Base-by-base conservation (phyloP, 208 protist species). In the Trypanosoma avium region DNA sequence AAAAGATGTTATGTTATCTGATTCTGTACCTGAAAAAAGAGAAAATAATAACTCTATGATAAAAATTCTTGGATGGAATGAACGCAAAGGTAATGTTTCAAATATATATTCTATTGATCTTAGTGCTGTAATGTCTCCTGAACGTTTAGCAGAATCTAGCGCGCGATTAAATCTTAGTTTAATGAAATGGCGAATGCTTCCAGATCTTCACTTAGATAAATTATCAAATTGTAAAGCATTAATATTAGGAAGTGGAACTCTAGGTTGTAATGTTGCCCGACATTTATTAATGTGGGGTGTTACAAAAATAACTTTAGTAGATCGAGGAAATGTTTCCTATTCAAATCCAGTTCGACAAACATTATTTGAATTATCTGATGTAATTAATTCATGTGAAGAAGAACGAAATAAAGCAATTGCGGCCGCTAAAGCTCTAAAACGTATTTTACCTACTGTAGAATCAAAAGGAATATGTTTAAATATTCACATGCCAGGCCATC, bases 161-260 rank as follows among this genome's bases (percentile, higher is more conserved):
- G 73, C 90, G 15, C 73, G 76, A 17, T 77, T 95, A 53, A 99
- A 99, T 81, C 61, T 99, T 4, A 78, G 89, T 32, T 73, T 99
- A 52, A 99, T 99, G 98, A 91, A 97, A 64, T 99, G 98, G 98
- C 84, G 98, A 22, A 81, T 98, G 71, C 49, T 98, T 46, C 98
- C 97, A 0, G 66, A 79, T 17, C 75, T 99, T 9, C 67, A 97
- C 22, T 82, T 99, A 24, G 84, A 95, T n/a, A 40, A 49, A 13
- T 56, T 99, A 0, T 60, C 79, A n/a, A n/a, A 55, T 17, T 94
- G 88, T 54, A 89, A 79, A 55, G 97, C 89, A 30, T 81, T 99
- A 0, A 70, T 99, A 8, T 75, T 99, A 24, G 98, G 98, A 19
- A 82, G 94, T 24, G 98, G 98, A 27, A 99, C 98, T 6, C 85